phyloP scores from a whole-genome alignment of 352 stramenopile species.

The Pythium monospermum region DNA sequence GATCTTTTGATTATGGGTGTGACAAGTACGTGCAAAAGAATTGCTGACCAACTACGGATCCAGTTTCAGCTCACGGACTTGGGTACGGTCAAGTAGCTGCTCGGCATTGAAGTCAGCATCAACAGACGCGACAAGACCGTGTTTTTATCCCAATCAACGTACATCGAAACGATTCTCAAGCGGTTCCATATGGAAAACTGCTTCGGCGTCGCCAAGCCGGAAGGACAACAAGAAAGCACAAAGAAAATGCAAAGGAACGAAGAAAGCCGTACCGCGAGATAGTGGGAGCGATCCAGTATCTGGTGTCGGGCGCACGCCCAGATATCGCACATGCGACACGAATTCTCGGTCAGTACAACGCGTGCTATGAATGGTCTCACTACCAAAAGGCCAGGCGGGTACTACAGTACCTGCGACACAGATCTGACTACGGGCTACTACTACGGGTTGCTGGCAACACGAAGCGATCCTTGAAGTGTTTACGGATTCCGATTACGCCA shows the following conservation, averaged over 20 bases:
- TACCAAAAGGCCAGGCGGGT: conserved; percentile 8
- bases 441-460: background rate
- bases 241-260: background rate
- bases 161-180: conserved; percentile 1
- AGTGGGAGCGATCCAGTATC: conserved; percentile 9
- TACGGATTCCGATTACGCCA: conserved; percentile 24
- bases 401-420: conserved; percentile 7
- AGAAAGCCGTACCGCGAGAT: conserved; percentile 2
- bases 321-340: conserved; percentile 19
- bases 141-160: conserved; percentile 1
- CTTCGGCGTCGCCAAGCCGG: conserved; percentile 1
- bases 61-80: conserved; percentile 1
- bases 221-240: background rate
- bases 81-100: conserved; percentile 3
- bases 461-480: conserved; percentile 3
- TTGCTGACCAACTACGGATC: background rate
- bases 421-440: background rate
- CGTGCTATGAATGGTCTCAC: conserved; percentile 1
- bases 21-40: background rate
- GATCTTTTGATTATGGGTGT: conserved; percentile 2
- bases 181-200: conserved; percentile 6
- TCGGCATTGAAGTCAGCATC: conserved; percentile 4
- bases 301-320: conserved; percentile 16
- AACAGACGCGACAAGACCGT: background rate
- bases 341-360: conserved; percentile 9